Evolutionary conservation across 1,284 basidiomycete species (phyloP), one percentile per base, ranked within the genome.

Genomic region (Xerocomus nothofagi): DNA sequence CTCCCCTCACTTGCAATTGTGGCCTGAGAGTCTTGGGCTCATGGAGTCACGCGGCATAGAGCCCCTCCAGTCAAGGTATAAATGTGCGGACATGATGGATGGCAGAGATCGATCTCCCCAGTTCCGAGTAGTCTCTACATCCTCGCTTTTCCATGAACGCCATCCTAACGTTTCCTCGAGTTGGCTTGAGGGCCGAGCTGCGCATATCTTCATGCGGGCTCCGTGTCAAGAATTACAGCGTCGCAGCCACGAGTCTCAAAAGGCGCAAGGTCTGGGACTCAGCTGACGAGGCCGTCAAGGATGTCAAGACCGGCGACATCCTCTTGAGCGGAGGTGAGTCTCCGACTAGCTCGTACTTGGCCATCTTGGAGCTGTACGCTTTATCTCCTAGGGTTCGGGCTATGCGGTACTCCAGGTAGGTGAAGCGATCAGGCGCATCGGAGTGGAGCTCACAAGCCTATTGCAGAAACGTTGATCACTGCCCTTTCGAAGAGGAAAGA

Each of bases 281-380:
- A 6, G 84, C 77, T 0, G 87, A 91, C 39, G 87, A 90, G 51
- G 91, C 90, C 1, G 78, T 94, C 52, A 78, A 80, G 65, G 91
- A 91, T 62, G 74, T 93, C 65, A 85, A 88, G 75, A 81, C 82
- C 4, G 90, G 90, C 17, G 82, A 85, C 54, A 73, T 81, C 21
- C 62, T 95, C 24, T 74, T 95, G 27, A 88, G 86, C 55, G 91
- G 87, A 74, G 91, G 91, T 89, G 50, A 44, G 80, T 68, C n/a
- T 21, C n/a, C 11, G 26, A 37, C 7, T 31, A 26, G 32, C 12
- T 32, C 17, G 46, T 39, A 11, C 36, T 32, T 34, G 21, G 41
- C 20, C 8, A 4, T 33, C 18, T n/a, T 46, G 20, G 17, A 56
- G 6, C 21, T 37, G 54, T n/a, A 51, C 44, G 47, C 32, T 21